These are phyloP conservation scores for Copromyces sp. DNA, from an alignment of 495 filamentous ascomycete species.

Conservation along the genomic window DNA sequence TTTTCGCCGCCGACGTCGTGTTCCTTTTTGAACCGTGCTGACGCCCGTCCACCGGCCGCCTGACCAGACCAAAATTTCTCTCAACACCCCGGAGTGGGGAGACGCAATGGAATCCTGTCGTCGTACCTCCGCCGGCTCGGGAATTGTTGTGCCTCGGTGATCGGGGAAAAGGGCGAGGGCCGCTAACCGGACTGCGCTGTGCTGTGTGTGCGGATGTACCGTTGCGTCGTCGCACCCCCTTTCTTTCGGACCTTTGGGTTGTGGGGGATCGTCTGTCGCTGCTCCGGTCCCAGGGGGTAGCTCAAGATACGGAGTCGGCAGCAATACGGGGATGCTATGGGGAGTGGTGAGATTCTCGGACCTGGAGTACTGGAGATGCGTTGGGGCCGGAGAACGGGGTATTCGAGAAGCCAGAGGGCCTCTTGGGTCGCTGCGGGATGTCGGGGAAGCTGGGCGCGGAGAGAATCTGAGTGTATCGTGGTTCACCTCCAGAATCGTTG, in stretches of 20 bases:
- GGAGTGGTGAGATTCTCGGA: not conserved
- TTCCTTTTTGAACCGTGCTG: not conserved
- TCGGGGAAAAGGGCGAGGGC: not conserved
- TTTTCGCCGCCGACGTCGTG: not conserved
- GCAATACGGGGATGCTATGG: not conserved
- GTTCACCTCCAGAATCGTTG: not conserved
- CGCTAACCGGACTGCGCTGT: not conserved
- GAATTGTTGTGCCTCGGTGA: not conserved
- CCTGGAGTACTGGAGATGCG: not conserved
- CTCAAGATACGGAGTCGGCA: not conserved
- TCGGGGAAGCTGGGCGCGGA: not conserved
- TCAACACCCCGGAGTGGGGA: not conserved
- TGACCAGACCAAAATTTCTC: not conserved
- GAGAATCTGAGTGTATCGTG: not conserved
- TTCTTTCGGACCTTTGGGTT: not conserved
- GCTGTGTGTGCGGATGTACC: not conserved
- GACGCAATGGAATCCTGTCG: not conserved
- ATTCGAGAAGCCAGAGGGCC: not conserved
- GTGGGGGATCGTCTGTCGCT: not conserved
- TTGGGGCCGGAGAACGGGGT: not conserved
- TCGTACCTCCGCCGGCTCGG: not conserved
- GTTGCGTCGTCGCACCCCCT: not conserved
- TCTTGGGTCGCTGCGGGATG: not conserved
- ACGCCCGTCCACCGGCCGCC: not conserved
- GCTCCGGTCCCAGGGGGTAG: not conserved